A percentile compares a stretch with the other conserved stretches of the same genome.
Evolutionary conservation across 805 yeast species (phyloP).

Genomic region (Candida fluviatilis): DNA sequence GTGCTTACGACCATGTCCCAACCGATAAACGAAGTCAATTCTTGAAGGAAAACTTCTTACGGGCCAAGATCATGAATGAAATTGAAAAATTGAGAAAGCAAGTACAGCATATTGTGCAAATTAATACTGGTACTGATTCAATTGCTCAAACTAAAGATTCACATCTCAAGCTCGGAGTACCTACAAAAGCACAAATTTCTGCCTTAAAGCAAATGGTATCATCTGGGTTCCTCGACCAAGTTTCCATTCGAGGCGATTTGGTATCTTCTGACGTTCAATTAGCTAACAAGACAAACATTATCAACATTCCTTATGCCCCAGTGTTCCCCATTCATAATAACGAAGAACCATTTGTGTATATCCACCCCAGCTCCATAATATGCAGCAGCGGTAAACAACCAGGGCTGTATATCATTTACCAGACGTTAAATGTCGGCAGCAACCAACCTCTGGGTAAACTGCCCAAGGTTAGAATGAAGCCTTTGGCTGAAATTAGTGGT

Average conservation of each 20-base stretch:
- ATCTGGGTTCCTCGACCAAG: slow-evolving; percentile 88
- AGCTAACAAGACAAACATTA: slow-evolving; percentile 54
- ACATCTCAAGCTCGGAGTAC: slow-evolving; percentile 58
- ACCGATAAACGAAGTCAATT: slow-evolving; percentile 42
- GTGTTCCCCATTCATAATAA: slow-evolving; percentile 43
- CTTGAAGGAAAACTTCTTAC: slow-evolving; percentile 57
- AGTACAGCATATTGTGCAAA: slow-evolving; percentile 66
- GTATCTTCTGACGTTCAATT: slow-evolving; percentile 58
- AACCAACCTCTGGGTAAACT: slow-evolving; percentile 40
- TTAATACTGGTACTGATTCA: slow-evolving; percentile 56
- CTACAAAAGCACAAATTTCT: slow-evolving; percentile 62
- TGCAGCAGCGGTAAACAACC: slow-evolving; percentile 62
- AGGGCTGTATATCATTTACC: slow-evolving; percentile 74
- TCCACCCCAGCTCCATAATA: slow-evolving; percentile 76
- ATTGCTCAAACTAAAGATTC: slow-evolving; percentile 46
- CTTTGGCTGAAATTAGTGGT: slow-evolving; percentile 72
- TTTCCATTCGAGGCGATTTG: slow-evolving; percentile 79
- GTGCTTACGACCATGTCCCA: slow-evolving; percentile 81
- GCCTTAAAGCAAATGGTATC: slow-evolving; percentile 88
- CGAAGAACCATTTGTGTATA: slow-evolving; percentile 58
- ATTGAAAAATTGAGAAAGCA: slow-evolving; percentile 78
- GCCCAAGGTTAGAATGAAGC: slow-evolving; percentile 58
- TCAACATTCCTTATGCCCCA: slow-evolving; percentile 62
- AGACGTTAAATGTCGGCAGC: slow-evolving; percentile 55
- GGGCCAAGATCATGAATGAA: slow-evolving; percentile 83